phyloP scores from a whole-genome alignment of 2,329 filamentous ascomycete genomes.

The Alternaria metachromatica region DNA sequence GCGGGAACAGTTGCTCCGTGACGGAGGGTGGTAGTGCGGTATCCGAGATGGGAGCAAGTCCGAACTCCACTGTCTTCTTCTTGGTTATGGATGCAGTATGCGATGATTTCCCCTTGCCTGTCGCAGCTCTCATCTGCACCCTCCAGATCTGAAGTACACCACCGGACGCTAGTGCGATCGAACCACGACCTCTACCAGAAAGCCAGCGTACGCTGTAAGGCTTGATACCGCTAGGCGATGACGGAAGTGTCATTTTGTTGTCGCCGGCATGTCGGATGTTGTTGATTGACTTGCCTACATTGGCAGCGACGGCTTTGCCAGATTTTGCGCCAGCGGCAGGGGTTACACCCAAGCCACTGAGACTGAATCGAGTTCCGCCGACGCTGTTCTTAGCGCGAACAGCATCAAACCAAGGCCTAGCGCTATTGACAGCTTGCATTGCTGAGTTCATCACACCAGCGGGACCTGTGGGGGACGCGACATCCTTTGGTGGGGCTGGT shows the following conservation, averaged over 20 bases:
- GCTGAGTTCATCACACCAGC: slow-evolving; percentile 47
- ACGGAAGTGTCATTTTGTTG: slow-evolving; percentile 74
- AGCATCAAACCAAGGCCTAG: slow-evolving; percentile 46
- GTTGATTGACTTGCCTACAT: slow-evolving; percentile 74
- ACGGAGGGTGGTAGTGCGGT: slow-evolving; percentile 51
- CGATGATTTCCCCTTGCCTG: slow-evolving; percentile 45
- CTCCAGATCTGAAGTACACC: slow-evolving; percentile 72
- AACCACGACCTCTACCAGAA: slow-evolving; percentile 66
- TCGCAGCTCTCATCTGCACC: slow-evolving; percentile 58
- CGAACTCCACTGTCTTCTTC: slow-evolving; percentile 70
- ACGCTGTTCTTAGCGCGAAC: slow-evolving; percentile 45
- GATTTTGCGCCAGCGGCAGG: slow-evolving; percentile 65
- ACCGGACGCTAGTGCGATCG: slow-evolving; percentile 69
- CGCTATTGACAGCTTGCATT: slow-evolving; percentile 54
- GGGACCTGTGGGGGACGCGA: slow-evolving; percentile 40
- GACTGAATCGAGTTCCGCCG: slow-evolving; percentile 42
- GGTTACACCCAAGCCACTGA: slow-evolving; percentile 49
- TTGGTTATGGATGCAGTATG: slow-evolving; percentile 57
- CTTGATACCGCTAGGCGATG: slow-evolving; percentile 60
- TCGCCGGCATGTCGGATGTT: slow-evolving; percentile 77
- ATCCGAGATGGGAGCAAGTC: slow-evolving; percentile 68
- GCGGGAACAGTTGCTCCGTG: slow-evolving; percentile 38
- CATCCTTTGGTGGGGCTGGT: slow-evolving; percentile 38
- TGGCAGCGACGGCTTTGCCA: slow-evolving; percentile 73
- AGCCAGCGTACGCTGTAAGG: slow-evolving; percentile 71